phyloP scores from a whole-genome alignment of 2,329 filamentous ascomycete species.

The Fusarium nurragi region DNA sequence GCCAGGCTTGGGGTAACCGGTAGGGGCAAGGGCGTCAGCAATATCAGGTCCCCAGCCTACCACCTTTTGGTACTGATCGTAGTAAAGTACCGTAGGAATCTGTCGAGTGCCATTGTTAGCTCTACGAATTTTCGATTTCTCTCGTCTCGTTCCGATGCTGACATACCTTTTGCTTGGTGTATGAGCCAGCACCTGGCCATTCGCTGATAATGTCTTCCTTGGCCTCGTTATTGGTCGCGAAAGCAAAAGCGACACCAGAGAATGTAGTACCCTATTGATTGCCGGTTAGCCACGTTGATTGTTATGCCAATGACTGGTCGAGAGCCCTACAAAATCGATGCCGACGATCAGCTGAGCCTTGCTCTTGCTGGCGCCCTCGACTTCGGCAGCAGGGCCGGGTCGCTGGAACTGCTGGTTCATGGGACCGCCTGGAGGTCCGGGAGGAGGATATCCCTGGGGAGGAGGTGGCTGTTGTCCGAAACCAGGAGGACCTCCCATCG shows the following conservation, averaged over 20 bases:
- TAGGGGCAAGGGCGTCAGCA: slow-evolving; percentile 93
- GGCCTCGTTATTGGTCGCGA: slow-evolving; percentile 95
- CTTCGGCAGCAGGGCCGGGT: slow-evolving; percentile 70
- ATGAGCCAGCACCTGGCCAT: slow-evolving; percentile 97
- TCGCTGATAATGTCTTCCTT: slow-evolving; percentile 99
- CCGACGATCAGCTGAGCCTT: slow-evolving; percentile 98
- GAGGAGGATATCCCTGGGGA: slow-evolving; percentile 56
- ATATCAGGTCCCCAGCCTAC: slow-evolving; percentile 99
- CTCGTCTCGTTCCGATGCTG: not conserved
- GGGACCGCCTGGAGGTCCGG: slow-evolving; percentile 52
- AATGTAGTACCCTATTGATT: slow-evolving; percentile 86
- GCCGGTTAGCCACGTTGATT: slow-evolving; percentile 24
- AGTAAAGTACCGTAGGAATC: slow-evolving; percentile 99
- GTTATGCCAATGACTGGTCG: not conserved
- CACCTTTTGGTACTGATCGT: slow-evolving; percentile 99
- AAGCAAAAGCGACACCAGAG: slow-evolving; percentile 95
- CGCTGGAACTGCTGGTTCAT: slow-evolving; percentile 56
- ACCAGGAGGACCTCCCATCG: slow-evolving; percentile 50
- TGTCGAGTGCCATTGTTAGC: slow-evolving; percentile 50
- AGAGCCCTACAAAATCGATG: slow-evolving; percentile 87
- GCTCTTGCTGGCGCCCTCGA: slow-evolving; percentile 87
- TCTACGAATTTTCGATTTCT: not conserved
- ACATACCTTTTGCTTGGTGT: slow-evolving; percentile 96
- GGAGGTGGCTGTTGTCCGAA: slow-evolving; percentile 52
- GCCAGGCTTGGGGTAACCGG: slow-evolving; percentile 95